Conservation (phyloP, 225 moss, liverwort and hornwort genomes). For the Sphagnum tenellum region DNA sequence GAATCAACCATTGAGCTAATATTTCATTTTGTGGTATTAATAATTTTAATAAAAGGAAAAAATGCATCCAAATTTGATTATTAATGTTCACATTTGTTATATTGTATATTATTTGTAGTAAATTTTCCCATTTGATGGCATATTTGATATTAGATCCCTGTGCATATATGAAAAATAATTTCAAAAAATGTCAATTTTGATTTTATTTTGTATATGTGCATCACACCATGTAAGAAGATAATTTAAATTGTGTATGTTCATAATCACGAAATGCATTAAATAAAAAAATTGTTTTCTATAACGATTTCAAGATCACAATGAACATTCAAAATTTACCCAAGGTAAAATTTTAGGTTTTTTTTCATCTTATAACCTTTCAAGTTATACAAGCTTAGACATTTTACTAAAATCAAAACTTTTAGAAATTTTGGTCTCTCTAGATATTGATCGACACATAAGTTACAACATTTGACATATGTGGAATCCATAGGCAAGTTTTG, state of each 20-base stretch:
- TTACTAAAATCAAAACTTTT: neutral
- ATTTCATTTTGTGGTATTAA: no score
- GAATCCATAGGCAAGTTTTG: neutral
- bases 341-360: neutral
- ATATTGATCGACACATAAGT: neutral
- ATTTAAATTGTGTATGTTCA: no score
- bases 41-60: no score
- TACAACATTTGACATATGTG: neutral
- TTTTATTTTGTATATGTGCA: neutral
- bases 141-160: no score
- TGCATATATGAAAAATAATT: no score
- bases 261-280: neutral
- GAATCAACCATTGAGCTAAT: no score
- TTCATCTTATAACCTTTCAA: neutral
- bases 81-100: no score
- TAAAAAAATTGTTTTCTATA: neutral
- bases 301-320: neutral
- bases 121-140: neutral
- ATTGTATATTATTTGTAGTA: neutral
- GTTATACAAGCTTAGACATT: neutral
- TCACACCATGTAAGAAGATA: no score
- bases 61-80: no score
- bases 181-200: neutral
- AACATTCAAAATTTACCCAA: neutral
- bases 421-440: neutral